Base-by-base conservation (phyloP, 345 rosid genomes). In the Nasturtium officinale region DNA sequence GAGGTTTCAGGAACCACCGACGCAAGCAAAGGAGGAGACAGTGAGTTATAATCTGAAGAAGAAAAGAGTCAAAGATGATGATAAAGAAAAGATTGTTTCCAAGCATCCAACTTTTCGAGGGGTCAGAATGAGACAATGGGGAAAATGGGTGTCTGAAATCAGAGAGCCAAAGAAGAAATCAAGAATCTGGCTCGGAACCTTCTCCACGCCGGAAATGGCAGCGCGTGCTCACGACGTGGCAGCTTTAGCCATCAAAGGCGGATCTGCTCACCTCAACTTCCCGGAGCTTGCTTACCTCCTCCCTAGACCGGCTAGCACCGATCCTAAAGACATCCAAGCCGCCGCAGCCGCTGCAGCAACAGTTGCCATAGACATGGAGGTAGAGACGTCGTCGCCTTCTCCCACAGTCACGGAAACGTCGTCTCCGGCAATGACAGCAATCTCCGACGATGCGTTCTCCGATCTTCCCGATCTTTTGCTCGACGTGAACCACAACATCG, bases 161-260 rank as follows among this genome's bases (percentile, higher is more conserved):
- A 83, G 98, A 29, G 91, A 92, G 73, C 98, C 98, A 28, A 78
- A 92, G 58, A 92, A 92, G 84, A 92, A 92, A 84, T 87, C 71
- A 75, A 85, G 98, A 85, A 92, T 92, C 87, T 92, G 98, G 98
- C 88, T 92, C 3, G 98, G 98, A 3, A 92, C 98, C 4, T 92
- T 92, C 86, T 66, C 90, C 61, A 90, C 89, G 21, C 81, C 98
- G 0, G 94, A 93, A 80, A 93, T 89, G 98, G 98, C 98, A 9
- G 98, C 98, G 53, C 97, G 98, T 63, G 98, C 98, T 2, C 98
- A 93, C 29, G 98, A 93, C 87, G 98, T 93, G 17, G 98, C 98
- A 1, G 89, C 97, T 40, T 72, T 90, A 56, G 85, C 82, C 80
- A 87, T 93, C 78, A 93, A 90, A 81, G 98, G 98, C 46, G 61